Conservation (phyloP, 2,329 filamentous ascomycete genomes). For the Xylaria hypoxylon region DNA sequence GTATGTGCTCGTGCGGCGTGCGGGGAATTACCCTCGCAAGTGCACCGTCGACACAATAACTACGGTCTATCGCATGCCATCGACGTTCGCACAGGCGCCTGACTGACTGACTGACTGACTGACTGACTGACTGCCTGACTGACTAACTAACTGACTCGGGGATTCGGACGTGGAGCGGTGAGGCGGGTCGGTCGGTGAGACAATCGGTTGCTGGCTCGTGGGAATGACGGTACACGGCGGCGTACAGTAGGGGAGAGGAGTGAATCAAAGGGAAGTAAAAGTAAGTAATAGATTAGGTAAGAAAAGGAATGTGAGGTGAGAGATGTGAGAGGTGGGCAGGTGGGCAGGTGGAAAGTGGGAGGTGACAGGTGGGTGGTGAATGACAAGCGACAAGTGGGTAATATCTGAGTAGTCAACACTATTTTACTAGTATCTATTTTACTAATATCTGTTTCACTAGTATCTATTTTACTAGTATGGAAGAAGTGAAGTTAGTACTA, state of each 20-base stretch:
- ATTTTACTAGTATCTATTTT: too few relatives aligned
- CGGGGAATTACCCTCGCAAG: conserved; percentile 70
- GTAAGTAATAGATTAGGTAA: background rate
- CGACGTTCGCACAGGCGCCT: conserved; percentile 53
- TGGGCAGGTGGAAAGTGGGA: conserved; percentile 1
- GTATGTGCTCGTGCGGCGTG: conserved; percentile 61
- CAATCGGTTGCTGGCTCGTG: conserved; percentile 18
- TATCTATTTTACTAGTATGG: conserved; percentile 3
- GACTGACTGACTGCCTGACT: too few relatives aligned
- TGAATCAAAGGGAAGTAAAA: conserved; percentile 10
- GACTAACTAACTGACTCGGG: conserved; percentile 28
- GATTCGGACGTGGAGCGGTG: conserved; percentile 21
- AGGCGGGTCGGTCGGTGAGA: conserved; percentile 6
- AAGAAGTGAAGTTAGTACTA: background rate
- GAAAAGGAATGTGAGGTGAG: conserved; percentile 1
- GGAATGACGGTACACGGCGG: conserved; percentile 17
- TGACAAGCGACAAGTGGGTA: too few relatives aligned
- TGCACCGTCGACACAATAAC: conserved; percentile 64
- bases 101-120: too few relatives aligned
- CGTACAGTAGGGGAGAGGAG: background rate
- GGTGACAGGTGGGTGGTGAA: conserved; percentile 1
- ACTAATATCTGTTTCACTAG: too few relatives aligned
- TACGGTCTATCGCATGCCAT: conserved; percentile 70
- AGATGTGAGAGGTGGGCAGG: conserved; percentile 1
- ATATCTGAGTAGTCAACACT: conserved; percentile 9